Evolutionary conservation across 2,329 filamentous ascomycete genomes (phyloP), one percentile per base, ranked within the genome.

Genomic region (Ceratocystis harringtonii): DNA sequence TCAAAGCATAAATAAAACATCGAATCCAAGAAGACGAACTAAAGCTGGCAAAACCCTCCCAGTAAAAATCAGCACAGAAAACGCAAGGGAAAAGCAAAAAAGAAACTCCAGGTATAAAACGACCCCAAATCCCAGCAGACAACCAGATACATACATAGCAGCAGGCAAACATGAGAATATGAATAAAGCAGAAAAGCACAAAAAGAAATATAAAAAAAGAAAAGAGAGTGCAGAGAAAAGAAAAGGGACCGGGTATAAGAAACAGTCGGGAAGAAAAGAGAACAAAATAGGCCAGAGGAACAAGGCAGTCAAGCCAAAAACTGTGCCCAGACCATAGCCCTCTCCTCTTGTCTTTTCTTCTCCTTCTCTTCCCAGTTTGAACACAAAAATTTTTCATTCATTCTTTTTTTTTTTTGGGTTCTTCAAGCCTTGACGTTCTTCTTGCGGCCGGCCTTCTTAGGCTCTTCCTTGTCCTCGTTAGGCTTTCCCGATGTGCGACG

Each of bases 371-470:
- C 22, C 19, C 50, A 25, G 22, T 15, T 25, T 55, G 22, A 25
- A 25, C 28, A 15, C 25, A 15, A 15, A 25, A 15, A 7, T 55
- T 55, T 55, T 55, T 55, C 28, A 15, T 25, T 25, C 25, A 15
- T 43, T 36, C 30, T 62, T 17, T 36, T 62, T 17, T 62, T 17
- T 36, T 45, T 45, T 45, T n/a, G 19, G 17, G 41, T 41, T 62
- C n/a, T 45, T 63, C 61, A 69, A 62, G 71, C 73, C 72, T 76
- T 76, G 44, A 63, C 67, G 77, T 76, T 78, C 80, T 84, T 84
- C 79, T 83, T 84, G 72, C 80, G 80, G 69, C 77, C 78, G 64
- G 79, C 81, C 76, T 83, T 83, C 79, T 83, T 83, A 68, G 80
- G 79, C 72, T 85, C 82, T 72, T 84, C 81, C 69, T 75, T 74